Evolutionary conservation across 208 protist genomes (phyloP), one percentile per base, ranked within the genome.

Genomic region (Leishmania aethiopica): DNA sequence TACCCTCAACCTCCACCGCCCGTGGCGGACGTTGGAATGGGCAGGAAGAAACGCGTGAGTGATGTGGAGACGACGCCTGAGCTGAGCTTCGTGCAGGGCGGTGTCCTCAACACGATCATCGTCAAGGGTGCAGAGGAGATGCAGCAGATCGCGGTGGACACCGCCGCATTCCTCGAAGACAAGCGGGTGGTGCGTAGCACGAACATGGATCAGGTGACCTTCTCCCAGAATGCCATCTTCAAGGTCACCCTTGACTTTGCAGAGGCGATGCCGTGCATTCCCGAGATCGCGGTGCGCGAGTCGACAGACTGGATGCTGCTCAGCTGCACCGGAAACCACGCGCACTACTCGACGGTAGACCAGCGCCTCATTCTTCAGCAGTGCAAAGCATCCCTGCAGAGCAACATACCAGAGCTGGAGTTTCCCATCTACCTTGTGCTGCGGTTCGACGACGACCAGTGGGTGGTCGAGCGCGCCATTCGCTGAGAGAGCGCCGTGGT

Each of bases 221-320:
- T 96, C 75, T 88, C 86, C 55, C 85, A 83, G 40, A 86, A 92
- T 25, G 79, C 83, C 71, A 80, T 90, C 64, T 95, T 95, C 73
- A 95, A 95, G 76, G 86, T 91, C 35, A 95, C 92, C n/a, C 76
- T 95, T 13, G 89, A 96, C 70, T 94, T 96, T 69, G 40, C 87
- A 0, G 88, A 93, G 81, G 86, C 80, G 5, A 85, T 96, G 75
- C 73, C 79, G 60, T 96, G 93, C 78, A 82, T 91, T 6, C 86
- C 88, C 55, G 91, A 93, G 66, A 96, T 89, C 3, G 93, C 93
- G 25, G 93, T 96, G 81, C 93, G 93, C 32, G 93, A 96, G 80
- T 92, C 80, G 5, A 96, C 93, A 6, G 93, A 96, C 70, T 96
- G 93, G 91, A 86, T 95, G 75, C 82, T 96, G 47, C 93, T 91